These are phyloP conservation scores for Colletotrichum sp. DNA, from an alignment of 2,329 filamentous ascomycete genomes.

Conservation along the genomic window DNA sequence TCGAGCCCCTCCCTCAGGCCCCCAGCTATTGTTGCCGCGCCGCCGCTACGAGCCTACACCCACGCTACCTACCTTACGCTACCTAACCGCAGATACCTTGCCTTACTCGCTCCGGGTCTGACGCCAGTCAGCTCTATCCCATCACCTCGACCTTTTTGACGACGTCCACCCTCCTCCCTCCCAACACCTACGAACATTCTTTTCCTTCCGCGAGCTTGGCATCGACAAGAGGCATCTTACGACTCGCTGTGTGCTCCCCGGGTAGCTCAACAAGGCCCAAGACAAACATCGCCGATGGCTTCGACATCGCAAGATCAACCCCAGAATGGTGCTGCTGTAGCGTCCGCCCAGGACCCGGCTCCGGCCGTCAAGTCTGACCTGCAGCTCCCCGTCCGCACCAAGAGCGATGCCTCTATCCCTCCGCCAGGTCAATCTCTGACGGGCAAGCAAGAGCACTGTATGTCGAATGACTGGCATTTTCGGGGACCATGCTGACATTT, in stretches of 20 bases:
- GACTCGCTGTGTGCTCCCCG: neutral
- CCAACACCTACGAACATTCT: neutral
- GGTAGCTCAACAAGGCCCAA: neutral
- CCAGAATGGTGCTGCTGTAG: conserved; percentile 22
- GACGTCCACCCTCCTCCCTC: neutral
- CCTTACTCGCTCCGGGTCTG: conserved; percentile 8
- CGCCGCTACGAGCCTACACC: neutral
- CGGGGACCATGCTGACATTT: neutral
- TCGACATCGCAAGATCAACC: conserved; percentile 15
- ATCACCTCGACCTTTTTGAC: neutral
- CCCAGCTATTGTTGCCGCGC: neutral
- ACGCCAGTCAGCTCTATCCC: conserved; percentile 14
- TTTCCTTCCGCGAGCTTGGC: neutral
- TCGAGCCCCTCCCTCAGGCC: neutral
- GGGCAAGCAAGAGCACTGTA: conserved; percentile 98
- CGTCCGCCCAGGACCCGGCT: neutral
- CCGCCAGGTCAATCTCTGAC: conserved; percentile 66
- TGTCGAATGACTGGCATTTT: conserved; percentile 32
- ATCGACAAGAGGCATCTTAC: neutral
- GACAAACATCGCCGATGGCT: conserved; percentile 13
- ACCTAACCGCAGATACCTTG: neutral
- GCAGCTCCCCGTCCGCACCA: conserved; percentile 26
- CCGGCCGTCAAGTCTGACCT: conserved; percentile 1
- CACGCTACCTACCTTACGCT: neutral
- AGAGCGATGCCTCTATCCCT: conserved; percentile 32